Evolutionary conservation across 768 basidiomycete genomes (phyloP), one percentile per base, ranked within the genome.

Genomic region (Exidia glandulosa): DNA sequence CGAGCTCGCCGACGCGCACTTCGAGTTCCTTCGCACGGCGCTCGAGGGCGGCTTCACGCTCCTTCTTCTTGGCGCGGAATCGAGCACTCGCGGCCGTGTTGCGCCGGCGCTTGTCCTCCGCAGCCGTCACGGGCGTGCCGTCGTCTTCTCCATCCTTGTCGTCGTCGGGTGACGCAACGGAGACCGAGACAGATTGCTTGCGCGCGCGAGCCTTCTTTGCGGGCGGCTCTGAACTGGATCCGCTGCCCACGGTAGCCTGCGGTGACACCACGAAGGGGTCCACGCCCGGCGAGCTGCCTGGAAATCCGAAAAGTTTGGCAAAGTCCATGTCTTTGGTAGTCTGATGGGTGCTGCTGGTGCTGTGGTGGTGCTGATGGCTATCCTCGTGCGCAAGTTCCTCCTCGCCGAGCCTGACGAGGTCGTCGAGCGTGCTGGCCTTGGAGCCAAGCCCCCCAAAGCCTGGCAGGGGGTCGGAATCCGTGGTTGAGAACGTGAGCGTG

Each of bases 51-150:
- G 83, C 86, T 74, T 96, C 94, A 14, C 94, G 80, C 73, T 94
- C 91, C 77, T 96, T 96, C 79, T 96, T 96, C 81, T 95, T 96
- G 68, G 92, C 73, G 61, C 93, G 81, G 79, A 96, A 96, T 7
- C 93, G 88, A 32, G 93, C 93, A 58, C 88, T 91, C 0, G 93
- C 93, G 1, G 90, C 90, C 0, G 93, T 96, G 70, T 96, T 96
- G 52, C 93, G 77, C 60, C 92, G 81, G n/a, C 93, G 86, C 70
- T 95, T 95, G 73, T 95, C 93, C 72, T 95, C 93, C 0, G 86
- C 72, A 4, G 85, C 76, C 6, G 80, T 80, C 2, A 83, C 25
- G 0, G 74, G 58, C 6, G 70, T 70, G 16, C 54, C 36, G 32
- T 16, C 13, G 4, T 19, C 32, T 16, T 54, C 60, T 30, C 56